Evolutionary conservation across 345 rosid genomes (phyloP).

Genomic region (Gossypium thurberi): DNA sequence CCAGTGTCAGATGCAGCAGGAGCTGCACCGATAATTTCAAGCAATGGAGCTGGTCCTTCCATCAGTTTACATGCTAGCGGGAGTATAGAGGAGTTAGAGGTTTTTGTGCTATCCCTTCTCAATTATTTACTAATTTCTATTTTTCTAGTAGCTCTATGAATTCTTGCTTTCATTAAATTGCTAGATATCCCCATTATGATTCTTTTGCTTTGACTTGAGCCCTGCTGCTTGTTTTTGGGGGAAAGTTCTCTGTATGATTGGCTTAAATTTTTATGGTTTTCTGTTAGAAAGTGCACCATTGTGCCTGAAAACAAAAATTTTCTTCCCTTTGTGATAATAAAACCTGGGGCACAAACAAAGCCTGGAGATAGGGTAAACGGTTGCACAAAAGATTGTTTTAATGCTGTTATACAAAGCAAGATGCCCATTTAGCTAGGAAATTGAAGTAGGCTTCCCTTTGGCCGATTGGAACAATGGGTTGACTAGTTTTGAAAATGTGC

Average conservation of each 20-base stretch:
- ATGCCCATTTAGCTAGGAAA: background rate
- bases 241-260: background rate
- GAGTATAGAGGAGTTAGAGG: slow-evolving; percentile 88
- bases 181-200: background rate
- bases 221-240: background rate
- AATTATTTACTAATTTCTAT: background rate
- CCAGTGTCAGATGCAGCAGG: slow-evolving; percentile 20
- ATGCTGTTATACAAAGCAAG: background rate
- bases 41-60: slow-evolving; percentile 31
- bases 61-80: slow-evolving; percentile 26
- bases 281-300: background rate
- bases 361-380: background rate
- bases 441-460: background rate
- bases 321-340: background rate
- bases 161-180: background rate
- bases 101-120: slow-evolving; percentile 21
- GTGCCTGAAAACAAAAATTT: background rate
- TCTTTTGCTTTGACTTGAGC: background rate
- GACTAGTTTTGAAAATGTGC: background rate
- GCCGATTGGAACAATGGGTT: background rate
- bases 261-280: background rate
- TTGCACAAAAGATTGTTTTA: background rate
- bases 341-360: background rate
- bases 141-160: background rate
- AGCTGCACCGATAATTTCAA: slow-evolving; percentile 21